phyloP scores from a whole-genome alignment of 2,329 filamentous ascomycete species.

The Colletotrichum sp. region DNA sequence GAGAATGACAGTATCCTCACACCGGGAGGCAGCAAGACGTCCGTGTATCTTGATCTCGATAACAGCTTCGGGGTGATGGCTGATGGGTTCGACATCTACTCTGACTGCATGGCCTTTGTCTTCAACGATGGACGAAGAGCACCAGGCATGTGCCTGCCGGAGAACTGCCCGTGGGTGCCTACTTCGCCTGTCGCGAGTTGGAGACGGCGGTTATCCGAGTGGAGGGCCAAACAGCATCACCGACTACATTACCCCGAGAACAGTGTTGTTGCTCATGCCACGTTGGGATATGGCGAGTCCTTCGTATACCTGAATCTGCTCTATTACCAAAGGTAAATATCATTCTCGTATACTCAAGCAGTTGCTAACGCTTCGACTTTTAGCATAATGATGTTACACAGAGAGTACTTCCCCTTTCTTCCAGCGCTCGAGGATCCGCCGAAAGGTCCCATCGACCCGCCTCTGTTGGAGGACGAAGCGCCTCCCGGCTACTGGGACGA shows the following conservation, averaged over 20 bases:
- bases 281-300: conserved; percentile 42
- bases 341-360: not conserved
- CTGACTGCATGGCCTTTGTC: conserved; percentile 44
- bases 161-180: conserved; percentile 44
- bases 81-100: conserved; percentile 48
- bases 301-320: conserved; percentile 48
- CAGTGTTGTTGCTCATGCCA: conserved; percentile 41
- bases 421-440: conserved; percentile 39
- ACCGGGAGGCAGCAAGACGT: not conserved
- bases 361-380: accelerated
- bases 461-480: conserved; percentile 39
- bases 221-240: conserved; percentile 38
- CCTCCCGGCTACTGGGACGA: conserved; percentile 45
- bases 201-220: conserved; percentile 33
- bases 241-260: conserved; percentile 41
- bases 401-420: conserved; percentile 50
- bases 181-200: conserved; percentile 38
- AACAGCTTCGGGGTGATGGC: conserved; percentile 41
- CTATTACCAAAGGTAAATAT: conserved; percentile 45
- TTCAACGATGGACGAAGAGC: conserved; percentile 47
- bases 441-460: conserved; percentile 43
- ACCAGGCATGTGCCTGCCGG: conserved; percentile 39
- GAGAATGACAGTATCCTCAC: conserved; percentile 19
- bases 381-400: conserved; percentile 45
- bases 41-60: conserved; percentile 28